Percentiles rank a stretch among this genome's conserved stretches.
Conservation (phyloP, 768 basidiomycete genomes). For the Psilocybe sp. region DNA sequence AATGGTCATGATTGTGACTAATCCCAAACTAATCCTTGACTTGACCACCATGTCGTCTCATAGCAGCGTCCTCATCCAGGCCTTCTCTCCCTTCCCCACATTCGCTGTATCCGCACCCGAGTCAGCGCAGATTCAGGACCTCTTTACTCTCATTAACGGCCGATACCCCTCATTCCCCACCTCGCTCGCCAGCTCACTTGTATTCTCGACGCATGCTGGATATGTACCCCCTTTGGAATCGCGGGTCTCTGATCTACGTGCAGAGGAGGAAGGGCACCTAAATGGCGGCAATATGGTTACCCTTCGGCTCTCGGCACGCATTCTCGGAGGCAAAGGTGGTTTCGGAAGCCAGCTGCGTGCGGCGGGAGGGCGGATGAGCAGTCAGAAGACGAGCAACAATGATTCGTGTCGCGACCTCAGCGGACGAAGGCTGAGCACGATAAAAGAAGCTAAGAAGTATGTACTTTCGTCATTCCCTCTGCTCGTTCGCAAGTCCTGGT, state of each 20-base stretch:
- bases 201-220: slow-evolving; percentile 38
- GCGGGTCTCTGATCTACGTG: slow-evolving; percentile 24
- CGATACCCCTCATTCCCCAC: slow-evolving; percentile 34
- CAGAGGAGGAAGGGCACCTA: slow-evolving; percentile 4
- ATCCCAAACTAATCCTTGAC: slow-evolving; percentile 22
- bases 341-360: slow-evolving; percentile 96
- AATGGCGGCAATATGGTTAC: slow-evolving; percentile 41
- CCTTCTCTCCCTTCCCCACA: slow-evolving; percentile 34
- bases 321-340: slow-evolving; percentile 94
- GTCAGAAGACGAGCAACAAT: slow-evolving; percentile 92
- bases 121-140: slow-evolving; percentile 23
- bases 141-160: slow-evolving; percentile 29
- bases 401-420: slow-evolving; percentile 93
- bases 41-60: slow-evolving; percentile 13
- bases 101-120: slow-evolving; percentile 33
- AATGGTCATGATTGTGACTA: slow-evolving; percentile 18
- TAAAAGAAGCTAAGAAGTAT: slow-evolving; percentile 95
- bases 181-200: slow-evolving; percentile 23
- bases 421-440: slow-evolving; percentile 85
- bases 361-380: slow-evolving; percentile 96
- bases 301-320: slow-evolving; percentile 68
- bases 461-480: slow-evolving; percentile 19
- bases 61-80: slow-evolving; percentile 35
- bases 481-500: not conserved
- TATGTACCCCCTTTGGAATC: slow-evolving; percentile 23